Percentiles rank a stretch among this genome's conserved stretches.
phyloP scores from a whole-genome alignment of 208 protist species.

The Acanthamoeba triangularis region DNA sequence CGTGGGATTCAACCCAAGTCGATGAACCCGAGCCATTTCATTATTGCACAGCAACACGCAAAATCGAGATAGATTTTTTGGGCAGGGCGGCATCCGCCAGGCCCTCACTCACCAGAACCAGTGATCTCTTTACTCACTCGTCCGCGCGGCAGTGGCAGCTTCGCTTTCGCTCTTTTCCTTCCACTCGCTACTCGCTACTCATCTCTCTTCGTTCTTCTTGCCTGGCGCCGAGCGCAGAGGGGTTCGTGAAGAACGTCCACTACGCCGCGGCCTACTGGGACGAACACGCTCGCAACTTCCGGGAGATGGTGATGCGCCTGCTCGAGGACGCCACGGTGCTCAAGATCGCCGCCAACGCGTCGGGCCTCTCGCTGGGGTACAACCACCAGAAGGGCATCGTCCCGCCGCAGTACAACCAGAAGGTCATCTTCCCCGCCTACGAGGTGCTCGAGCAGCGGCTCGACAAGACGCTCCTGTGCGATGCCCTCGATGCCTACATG shows the following conservation, averaged over 20 bases:
- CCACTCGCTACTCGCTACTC: too few species aligned
- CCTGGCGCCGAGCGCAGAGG: not conserved
- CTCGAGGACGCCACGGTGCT: conserved; percentile 56
- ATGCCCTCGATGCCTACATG: conserved; percentile 65
- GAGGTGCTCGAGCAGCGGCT: conserved; percentile 6
- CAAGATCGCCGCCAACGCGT: conserved; percentile 62
- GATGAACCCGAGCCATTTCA: too few species aligned
- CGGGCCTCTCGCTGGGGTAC: conserved; percentile 27
- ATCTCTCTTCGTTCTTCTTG: not conserved
- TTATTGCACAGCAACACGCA: too few species aligned
- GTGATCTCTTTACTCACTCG: too few species aligned
- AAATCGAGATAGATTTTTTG: too few species aligned
- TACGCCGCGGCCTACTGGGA: conserved; percentile 72
- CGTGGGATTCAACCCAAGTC: too few species aligned
- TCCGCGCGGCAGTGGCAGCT: too few species aligned
- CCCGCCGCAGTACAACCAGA: conserved; percentile 74
- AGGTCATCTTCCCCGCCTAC: conserved; percentile 63
- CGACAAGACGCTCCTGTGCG: conserved; percentile 26
- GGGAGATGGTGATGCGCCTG: conserved; percentile 47
- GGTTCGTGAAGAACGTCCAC: conserved; percentile 56
- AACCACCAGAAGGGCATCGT: conserved; percentile 45
- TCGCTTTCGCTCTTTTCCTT: not conserved
- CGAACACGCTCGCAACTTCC: conserved; percentile 60
- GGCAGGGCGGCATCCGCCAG: too few species aligned
- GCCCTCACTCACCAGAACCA: too few species aligned